phyloP scores from a whole-genome alignment of 768 basidiomycete genomes.

The Chalciporus sphaerocephalus region DNA sequence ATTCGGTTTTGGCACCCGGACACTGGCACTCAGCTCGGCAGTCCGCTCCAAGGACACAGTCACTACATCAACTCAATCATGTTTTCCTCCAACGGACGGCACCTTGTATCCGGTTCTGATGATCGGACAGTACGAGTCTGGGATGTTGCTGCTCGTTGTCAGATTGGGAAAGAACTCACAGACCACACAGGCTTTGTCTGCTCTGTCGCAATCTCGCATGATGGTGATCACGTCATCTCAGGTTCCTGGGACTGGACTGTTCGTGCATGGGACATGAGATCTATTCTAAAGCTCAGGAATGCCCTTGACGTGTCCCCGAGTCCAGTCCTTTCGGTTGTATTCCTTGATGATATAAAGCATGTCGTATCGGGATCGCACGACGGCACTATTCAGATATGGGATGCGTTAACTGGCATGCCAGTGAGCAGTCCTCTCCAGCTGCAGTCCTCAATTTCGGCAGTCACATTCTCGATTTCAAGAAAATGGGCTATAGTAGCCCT shows the following conservation, averaged over 20 bases:
- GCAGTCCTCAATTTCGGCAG: too few relatives aligned
- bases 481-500: too few relatives aligned
- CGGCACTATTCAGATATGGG: too few relatives aligned
- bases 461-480: too few relatives aligned
- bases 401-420: too few relatives aligned
- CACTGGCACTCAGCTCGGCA: neutral
- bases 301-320: too few relatives aligned
- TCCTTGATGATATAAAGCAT: too few relatives aligned
- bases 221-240: neutral
- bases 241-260: neutral
- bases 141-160: neutral
- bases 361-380: too few relatives aligned
- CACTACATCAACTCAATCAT: neutral
- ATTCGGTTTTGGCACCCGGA: constrained; percentile 1
- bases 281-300: neutral
- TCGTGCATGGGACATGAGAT: neutral
- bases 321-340: too few relatives aligned
- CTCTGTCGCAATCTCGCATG: neutral
- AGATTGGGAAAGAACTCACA: neutral
- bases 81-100: neutral
- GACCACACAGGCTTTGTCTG: neutral
- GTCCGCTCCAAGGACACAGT: neutral
- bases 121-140: constrained; percentile 7
- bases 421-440: too few relatives aligned
- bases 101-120: constrained; percentile 6